These are phyloP conservation scores for Actinomucor elegans DNA, from an alignment of 371 early-diverging fungal genomes.

Conservation along the genomic window DNA sequence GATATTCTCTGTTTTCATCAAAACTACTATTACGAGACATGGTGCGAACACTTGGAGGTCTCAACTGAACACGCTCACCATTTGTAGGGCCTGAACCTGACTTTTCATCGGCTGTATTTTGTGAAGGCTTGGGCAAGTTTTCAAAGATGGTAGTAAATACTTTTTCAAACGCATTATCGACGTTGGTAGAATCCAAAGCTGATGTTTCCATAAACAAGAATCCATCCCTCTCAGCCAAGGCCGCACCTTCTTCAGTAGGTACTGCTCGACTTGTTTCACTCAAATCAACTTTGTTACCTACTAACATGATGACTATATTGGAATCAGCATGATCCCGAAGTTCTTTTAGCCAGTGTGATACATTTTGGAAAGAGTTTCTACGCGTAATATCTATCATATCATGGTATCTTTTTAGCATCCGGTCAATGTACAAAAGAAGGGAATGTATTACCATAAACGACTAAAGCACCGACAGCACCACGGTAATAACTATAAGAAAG, in stretches of 20 bases:
- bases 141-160: slow-evolving; percentile 47
- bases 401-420: too few relatives aligned
- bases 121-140: slow-evolving; percentile 40
- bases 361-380: slow-evolving; percentile 91
- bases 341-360: slow-evolving; percentile 96
- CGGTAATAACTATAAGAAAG: slow-evolving; percentile 34
- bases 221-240: slow-evolving; percentile 83
- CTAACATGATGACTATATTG: slow-evolving; percentile 92
- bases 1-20: slow-evolving; percentile 19
- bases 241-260: slow-evolving; percentile 84
- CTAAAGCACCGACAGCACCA: slow-evolving; percentile 47
- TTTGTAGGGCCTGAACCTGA: slow-evolving; percentile 17
- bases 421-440: too few relatives aligned
- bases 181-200: slow-evolving; percentile 90
- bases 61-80: slow-evolving; percentile 47
- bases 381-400: slow-evolving; percentile 87
- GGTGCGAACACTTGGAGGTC: slow-evolving; percentile 49
- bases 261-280: slow-evolving; percentile 80
- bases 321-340: slow-evolving; percentile 96
- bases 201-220: slow-evolving; percentile 93
- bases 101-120: slow-evolving; percentile 25
- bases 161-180: slow-evolving; percentile 69
- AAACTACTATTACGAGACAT: slow-evolving; percentile 20
- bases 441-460: slow-evolving; percentile 40
- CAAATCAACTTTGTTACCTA: slow-evolving; percentile 99